Evolutionary conservation across 148 eudicot species (phyloP), one percentile per base, ranked within the genome.

Genomic region (Rhododendron williamsianum): DNA sequence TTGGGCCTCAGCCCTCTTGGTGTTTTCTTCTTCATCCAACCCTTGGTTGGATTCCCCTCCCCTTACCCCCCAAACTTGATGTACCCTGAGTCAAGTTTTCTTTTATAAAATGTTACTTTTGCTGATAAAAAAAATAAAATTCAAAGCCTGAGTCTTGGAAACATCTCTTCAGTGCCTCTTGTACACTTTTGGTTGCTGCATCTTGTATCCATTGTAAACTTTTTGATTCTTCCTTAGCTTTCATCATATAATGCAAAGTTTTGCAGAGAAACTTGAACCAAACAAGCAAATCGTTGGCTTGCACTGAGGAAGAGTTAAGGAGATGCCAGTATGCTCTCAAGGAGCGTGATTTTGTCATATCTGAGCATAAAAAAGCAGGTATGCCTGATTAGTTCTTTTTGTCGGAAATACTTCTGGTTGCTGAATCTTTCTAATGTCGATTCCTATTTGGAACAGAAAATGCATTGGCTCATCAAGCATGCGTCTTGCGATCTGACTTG

Each of bases 391-490:
- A 23, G 6, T 72, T 41, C 19, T 77, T 15, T 25, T 74, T 21
- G 16, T 76, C 74, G 38, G 51, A 82, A 33, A 46, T 69, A 25
- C 4, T 73, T 72, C 27, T 43, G 18, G 52, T 77, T 79, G 43
- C 21, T 86, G 67, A 56, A 78, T 81, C 30, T 51, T 76, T 74
- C 78, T 74, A 35, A 74, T 18, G 48, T 74, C 4, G 25, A 38
- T 38, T 35, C 9, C 3, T 74, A 36, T 74, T 7, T 76, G 86
- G 41, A 79, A 85, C 91, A 96, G 98, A 96, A 90, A 90, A 91
- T 88, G 98, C 96, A 71, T 89, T 96, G 89, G 92, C 98, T 79
- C 89, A 92, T 81, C 94, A 92, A 87, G 98, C 98, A 82, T 93
- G 96, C 73, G 89, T 84, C 18, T 87, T 96, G 81, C 93, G 93